These are phyloP conservation scores for Athelia sp. DNA, from an alignment of 1,284 basidiomycete species.

Conservation along the genomic window DNA sequence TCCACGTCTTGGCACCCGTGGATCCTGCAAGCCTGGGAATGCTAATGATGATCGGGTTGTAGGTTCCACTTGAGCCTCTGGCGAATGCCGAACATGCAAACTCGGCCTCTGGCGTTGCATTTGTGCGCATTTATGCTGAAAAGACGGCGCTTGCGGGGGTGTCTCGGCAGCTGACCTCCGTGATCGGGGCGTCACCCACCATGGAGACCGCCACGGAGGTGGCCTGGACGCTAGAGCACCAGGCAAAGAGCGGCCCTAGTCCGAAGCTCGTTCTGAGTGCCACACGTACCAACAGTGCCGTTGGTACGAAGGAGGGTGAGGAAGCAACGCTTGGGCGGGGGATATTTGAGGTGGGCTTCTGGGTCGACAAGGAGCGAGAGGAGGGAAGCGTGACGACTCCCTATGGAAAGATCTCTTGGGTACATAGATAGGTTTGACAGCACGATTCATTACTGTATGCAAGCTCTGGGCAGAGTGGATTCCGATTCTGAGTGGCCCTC, in stretches of 20 bases:
- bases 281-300: no score
- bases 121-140: constrained; percentile 36
- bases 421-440: no score
- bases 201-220: constrained; percentile 11
- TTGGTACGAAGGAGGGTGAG: constrained; percentile 28
- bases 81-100: constrained; percentile 44
- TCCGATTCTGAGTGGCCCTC: no score
- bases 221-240: constrained; percentile 21
- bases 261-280: constrained; percentile 31
- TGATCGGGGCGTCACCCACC: constrained; percentile 39
- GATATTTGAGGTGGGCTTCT: constrained; percentile 48
- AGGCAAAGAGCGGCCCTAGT: background rate
- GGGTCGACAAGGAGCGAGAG: constrained; percentile 24
- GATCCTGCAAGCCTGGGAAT: background rate
- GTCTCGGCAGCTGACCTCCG: constrained; percentile 34
- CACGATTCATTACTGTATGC: no score
- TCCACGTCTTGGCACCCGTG: constrained; percentile 4
- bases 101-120: constrained; percentile 38
- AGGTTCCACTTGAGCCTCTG: constrained; percentile 45
- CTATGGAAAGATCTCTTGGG: constrained; percentile 41
- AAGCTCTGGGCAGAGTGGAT: no score
- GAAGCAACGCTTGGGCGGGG: constrained; percentile 24
- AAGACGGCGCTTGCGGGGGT: constrained; percentile 21
- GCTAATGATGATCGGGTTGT: background rate
- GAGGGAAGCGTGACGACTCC: constrained; percentile 31